Evolutionary conservation across 495 filamentous ascomycete genomes (phyloP).

Genomic region (Aspergillus bridgeri): DNA sequence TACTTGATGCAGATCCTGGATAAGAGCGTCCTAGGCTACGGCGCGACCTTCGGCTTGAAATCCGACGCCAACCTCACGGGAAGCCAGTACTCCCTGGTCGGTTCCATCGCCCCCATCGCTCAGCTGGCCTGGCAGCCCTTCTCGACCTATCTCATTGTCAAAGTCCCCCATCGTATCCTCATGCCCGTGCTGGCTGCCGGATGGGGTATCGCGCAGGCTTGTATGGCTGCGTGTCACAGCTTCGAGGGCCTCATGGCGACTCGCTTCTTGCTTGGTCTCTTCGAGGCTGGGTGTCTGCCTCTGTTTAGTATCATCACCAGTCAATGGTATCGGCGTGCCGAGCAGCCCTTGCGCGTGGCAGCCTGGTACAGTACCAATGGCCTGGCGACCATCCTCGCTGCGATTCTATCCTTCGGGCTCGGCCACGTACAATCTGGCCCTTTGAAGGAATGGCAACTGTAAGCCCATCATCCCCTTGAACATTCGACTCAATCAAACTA

Average conservation of each 20-base stretch:
- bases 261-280: constrained; percentile 47
- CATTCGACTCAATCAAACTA: not conserved
- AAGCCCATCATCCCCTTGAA: constrained; percentile 13
- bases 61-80: constrained; percentile 52
- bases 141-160: constrained; percentile 61
- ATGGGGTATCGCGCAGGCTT: constrained; percentile 45
- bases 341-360: constrained; percentile 49
- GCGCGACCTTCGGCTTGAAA: constrained; percentile 59
- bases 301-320: constrained; percentile 53
- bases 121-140: constrained; percentile 66
- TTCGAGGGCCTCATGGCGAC: constrained; percentile 43
- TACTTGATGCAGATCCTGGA: constrained; percentile 65
- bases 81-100: constrained; percentile 59
- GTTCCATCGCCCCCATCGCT: constrained; percentile 60
- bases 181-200: constrained; percentile 59
- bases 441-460: constrained; percentile 62
- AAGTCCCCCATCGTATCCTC: constrained; percentile 60
- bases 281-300: constrained; percentile 57
- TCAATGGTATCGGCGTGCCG: constrained; percentile 48
- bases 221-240: constrained; percentile 44
- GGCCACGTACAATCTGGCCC: constrained; percentile 51
- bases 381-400: constrained; percentile 44
- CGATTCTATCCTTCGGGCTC: constrained; percentile 47
- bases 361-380: constrained; percentile 51
- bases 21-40: constrained; percentile 62